These are phyloP conservation scores for Periconia sp. DNA, from an alignment of 2,329 filamentous ascomycete genomes.

Conservation along the genomic window DNA sequence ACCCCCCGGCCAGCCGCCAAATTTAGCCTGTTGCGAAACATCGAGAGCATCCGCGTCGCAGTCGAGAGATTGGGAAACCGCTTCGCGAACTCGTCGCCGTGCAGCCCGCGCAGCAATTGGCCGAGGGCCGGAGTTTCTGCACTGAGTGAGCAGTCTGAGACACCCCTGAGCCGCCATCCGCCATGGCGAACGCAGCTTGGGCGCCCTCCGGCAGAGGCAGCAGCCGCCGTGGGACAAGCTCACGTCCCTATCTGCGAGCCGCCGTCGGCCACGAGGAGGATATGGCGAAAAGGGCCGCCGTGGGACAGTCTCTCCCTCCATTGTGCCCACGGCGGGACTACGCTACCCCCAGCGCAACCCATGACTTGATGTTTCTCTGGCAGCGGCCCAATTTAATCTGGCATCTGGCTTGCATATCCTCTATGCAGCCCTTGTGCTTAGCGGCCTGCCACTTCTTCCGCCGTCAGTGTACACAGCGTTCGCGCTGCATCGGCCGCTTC, in stretches of 20 bases:
- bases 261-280: constrained; percentile 23
- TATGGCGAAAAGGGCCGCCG: too few relatives aligned
- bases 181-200: constrained; percentile 30
- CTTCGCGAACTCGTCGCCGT: not conserved
- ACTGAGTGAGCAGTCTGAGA: constrained; percentile 9
- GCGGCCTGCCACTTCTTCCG: too few relatives aligned
- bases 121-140: not conserved
- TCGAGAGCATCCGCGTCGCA: constrained; percentile 1
- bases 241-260: constrained; percentile 14
- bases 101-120: not conserved
- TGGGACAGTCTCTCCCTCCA: too few relatives aligned
- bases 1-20: constrained; percentile 12
- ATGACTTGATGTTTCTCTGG: too few relatives aligned
- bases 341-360: too few relatives aligned
- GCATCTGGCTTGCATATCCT: constrained; percentile 4
- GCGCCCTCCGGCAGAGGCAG: constrained; percentile 30
- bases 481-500: too few relatives aligned
- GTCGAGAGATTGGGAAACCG: not conserved
- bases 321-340: too few relatives aligned
- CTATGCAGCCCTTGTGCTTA: constrained; percentile 3
- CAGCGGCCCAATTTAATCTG: constrained; percentile 5
- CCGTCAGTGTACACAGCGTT: too few relatives aligned
- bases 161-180: constrained; percentile 24
- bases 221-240: constrained; percentile 22
- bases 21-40: constrained; percentile 31